Base-by-base conservation (phyloP, 2,329 filamentous ascomycete species). In the Hypoxylon sp. region DNA sequence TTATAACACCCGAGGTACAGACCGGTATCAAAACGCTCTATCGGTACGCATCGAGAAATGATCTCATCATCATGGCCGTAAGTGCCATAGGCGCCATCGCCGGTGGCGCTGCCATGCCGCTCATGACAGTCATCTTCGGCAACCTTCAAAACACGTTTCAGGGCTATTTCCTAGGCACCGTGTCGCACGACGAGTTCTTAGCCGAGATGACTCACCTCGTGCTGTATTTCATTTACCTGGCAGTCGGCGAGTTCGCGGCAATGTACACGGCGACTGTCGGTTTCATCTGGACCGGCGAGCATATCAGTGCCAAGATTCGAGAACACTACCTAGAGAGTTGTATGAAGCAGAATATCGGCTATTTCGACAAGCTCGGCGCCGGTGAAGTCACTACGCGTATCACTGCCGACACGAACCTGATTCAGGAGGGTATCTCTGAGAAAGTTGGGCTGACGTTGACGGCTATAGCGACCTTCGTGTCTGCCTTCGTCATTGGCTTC, bases 361-460 rank as follows among this genome's bases (percentile, higher is more conserved):
- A 93, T 78, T 97, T 96, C 79, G 96, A 98, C 78, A 96, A 96
- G 74, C 85, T 97, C 12, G 95, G 94, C 54, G 91, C 94, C 32
- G 94, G 95, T 63, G 96, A 97, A 79, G 92, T 98, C 65, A 97
- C 94, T 0, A 97, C 94, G 0, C 90, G 94, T 69, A 97, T 97
- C 72, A 98, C 95, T 0, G 91, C 94, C 9, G 95, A 98, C 77
- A 97, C 93, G 46, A 97, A 97, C 74, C 83, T 97, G 56, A 90
- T 98, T 59, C 95, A 97, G 78, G 94, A 97, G 71, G 95, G 94
- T 61, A 93, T 99, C 47, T 96, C 93, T 0, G 93, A 97, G 78
- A 97, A 97, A 81, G 87, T 97, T 46, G 89, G 88, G 12, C 81
- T 97, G 68, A 94, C 92, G 0, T 77, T 97, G 60, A 88, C 89